A percentile compares a stretch with the other conserved stretches of the same genome.
These are phyloP conservation scores for Sequoia sempervirens DNA, from an alignment of 75 land plant genomes.

Conservation along the genomic window DNA sequence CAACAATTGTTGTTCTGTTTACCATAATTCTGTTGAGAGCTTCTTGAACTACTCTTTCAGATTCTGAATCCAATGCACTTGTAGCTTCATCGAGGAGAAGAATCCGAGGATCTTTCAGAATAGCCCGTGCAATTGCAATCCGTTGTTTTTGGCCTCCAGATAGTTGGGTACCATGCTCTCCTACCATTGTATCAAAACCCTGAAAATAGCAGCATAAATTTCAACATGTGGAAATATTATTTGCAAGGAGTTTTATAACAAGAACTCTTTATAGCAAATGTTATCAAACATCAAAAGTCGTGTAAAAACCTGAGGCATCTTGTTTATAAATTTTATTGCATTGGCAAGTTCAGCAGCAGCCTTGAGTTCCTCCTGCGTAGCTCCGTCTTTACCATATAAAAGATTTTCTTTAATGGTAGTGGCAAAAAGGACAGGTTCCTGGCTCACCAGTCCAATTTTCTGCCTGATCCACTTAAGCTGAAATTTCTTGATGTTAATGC, in stretches of 20 bases:
- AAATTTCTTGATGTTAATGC: conserved; percentile 64
- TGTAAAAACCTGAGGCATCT: conserved; percentile 66
- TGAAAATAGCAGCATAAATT: conserved; percentile 12
- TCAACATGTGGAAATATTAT: not conserved
- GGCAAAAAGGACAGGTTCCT: conserved; percentile 89
- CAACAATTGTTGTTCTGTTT: conserved; percentile 66
- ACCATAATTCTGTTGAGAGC: conserved; percentile 57
- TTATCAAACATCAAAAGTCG: not conserved
- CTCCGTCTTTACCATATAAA: conserved; percentile 85
- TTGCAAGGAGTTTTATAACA: not conserved
- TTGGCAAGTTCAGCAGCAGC: conserved; percentile 84
- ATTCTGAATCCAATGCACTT: conserved; percentile 76
- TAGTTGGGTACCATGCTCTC: conserved; percentile 79
- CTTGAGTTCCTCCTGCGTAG: conserved; percentile 74
- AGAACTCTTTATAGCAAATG: not conserved
- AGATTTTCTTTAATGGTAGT: conserved; percentile 82
- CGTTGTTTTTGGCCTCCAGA: conserved; percentile 91
- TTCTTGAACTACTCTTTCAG: conserved; percentile 75
- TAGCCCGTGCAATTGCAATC: conserved; percentile 82
- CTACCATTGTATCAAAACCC: conserved; percentile 81
- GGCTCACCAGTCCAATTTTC: conserved; percentile 95
- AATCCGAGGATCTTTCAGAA: conserved; percentile 65
- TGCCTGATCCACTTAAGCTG: conserved; percentile 84
- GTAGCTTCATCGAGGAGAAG: conserved; percentile 86
- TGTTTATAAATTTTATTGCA: conserved; percentile 84